Evolutionary conservation across 1,139 yeast genomes (phyloP), one percentile per base, ranked within the genome.

Genomic region (Diutina catenulata): DNA sequence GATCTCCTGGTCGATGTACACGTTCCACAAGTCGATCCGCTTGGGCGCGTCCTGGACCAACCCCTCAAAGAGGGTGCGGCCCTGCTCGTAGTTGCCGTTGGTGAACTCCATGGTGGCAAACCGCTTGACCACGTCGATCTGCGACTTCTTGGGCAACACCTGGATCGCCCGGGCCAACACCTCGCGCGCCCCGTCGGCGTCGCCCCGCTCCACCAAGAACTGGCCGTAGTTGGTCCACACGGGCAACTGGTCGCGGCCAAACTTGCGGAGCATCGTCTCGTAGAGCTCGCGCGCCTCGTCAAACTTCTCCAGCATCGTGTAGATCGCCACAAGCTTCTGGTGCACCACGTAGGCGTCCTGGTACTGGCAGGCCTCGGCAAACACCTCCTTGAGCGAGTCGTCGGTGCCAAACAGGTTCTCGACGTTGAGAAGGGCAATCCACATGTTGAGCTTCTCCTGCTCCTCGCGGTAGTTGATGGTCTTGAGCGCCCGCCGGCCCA

Each of bases 381-480:
- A 91, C 0, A 74, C 72, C 22, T 78, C 86, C 40, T 84, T 88
- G 39, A 88, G 61, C 4, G 93, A 62, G 44, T 86, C 96, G 8
- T 78, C 80, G 22, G 83, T 71, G 41, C 98, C 99, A 59, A 91
- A 91, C 13, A 88, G 78, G 57, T 84, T 86, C 58, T 91, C 99
- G 70, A 93, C 74, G 60, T 93, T 91, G 50, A 91, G 73, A 53
- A 87, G 60, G 1, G 97, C 98, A 56, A 91, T 83, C 98, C 98
- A 93, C 39, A 91, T 79, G 53, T 91, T 93, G 60, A 87, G 62
- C 60, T 87, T 86, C 56, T 91, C 98, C 50, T 77, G 80, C 57
- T 93, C 98, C 53, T 88, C 96, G 51, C 96, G 76, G 63, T 80
- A 86, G 52, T 75, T 78, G 49, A 91, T 91, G 8, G 94, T 80